These are phyloP conservation scores for Diaporthe amygdali DNA, from an alignment of 2,329 filamentous ascomycete genomes.

Conservation along the genomic window DNA sequence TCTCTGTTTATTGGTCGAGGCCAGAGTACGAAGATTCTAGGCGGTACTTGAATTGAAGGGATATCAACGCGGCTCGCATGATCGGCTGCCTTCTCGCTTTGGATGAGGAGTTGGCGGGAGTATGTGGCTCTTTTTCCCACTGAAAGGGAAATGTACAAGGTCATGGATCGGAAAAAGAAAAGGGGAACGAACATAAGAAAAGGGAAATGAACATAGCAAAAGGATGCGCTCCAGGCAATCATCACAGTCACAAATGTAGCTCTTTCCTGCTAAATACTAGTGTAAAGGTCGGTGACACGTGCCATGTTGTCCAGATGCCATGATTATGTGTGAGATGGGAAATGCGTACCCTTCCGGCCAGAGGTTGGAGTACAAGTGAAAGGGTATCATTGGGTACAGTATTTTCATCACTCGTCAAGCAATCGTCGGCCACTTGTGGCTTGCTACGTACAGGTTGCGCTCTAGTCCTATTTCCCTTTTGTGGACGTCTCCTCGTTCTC, in stretches of 20 bases:
- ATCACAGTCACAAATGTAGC: not conserved
- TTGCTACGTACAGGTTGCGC: not conserved
- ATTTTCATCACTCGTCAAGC: not conserved
- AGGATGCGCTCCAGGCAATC: too few species aligned
- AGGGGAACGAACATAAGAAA: not conserved
- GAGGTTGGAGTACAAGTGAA: not conserved
- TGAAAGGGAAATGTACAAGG: not conserved
- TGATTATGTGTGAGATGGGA: not conserved
- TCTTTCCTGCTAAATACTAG: not conserved
- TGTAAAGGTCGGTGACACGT: not conserved
- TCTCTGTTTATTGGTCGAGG: not conserved
- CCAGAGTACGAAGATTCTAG: not conserved
- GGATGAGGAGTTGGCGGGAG: not conserved
- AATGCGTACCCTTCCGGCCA: not conserved
- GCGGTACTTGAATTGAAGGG: not conserved
- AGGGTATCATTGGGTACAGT: constrained; percentile 2
- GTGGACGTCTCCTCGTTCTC: too few species aligned
- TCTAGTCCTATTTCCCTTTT: not conserved
- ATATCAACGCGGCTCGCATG: not conserved
- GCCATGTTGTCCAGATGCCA: not conserved
- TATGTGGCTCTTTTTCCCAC: not conserved
- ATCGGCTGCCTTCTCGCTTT: not conserved
- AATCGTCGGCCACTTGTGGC: not conserved
- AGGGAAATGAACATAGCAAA: not conserved
- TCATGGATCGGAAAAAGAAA: not conserved